Conservation (phyloP, 139 green algal genomes). For the Edaphochlamys debaryana region DNA sequence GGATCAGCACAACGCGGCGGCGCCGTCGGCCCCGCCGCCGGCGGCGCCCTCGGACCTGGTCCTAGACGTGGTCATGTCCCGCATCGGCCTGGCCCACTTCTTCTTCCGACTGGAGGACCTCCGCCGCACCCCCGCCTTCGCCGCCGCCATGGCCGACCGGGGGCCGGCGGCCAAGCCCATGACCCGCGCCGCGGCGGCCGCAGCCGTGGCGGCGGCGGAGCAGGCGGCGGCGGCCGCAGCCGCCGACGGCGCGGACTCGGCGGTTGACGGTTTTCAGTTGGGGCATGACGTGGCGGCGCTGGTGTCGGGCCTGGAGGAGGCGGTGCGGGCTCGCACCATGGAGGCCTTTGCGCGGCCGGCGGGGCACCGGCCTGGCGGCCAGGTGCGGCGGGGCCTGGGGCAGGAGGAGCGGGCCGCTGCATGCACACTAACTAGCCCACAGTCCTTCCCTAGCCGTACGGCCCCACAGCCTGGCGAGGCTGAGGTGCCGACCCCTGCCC, state of each 20-base stretch:
- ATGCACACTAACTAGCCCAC: too few relatives aligned
- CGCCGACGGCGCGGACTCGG: background rate
- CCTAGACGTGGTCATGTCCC: conserved; percentile 64
- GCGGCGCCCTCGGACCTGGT: conserved; percentile 43
- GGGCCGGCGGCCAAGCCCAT: conserved; percentile 48
- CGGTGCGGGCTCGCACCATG: conserved; percentile 46
- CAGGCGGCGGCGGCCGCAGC: background rate
- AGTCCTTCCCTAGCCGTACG: too few relatives aligned
- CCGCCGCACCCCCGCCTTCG: conserved; percentile 41
- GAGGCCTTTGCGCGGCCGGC: conserved; percentile 42
- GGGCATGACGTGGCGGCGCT: conserved; percentile 47
- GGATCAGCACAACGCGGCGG: conserved; percentile 9
- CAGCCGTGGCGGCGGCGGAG: conserved; percentile 26
- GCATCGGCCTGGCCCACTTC: conserved; percentile 60
- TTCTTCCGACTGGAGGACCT: conserved; percentile 66
- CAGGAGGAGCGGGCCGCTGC: too few relatives aligned
- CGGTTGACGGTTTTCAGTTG: background rate
- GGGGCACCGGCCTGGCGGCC: background rate
- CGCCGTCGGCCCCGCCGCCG: background rate
- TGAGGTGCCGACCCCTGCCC: too few relatives aligned
- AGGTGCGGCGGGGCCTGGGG: too few relatives aligned
- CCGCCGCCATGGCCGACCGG: background rate
- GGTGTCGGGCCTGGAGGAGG: conserved; percentile 48
- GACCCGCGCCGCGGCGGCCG: conserved; percentile 60
- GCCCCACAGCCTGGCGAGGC: too few relatives aligned